phyloP scores from a whole-genome alignment of 306 rosid species.

The Canavalia ensiformis region DNA sequence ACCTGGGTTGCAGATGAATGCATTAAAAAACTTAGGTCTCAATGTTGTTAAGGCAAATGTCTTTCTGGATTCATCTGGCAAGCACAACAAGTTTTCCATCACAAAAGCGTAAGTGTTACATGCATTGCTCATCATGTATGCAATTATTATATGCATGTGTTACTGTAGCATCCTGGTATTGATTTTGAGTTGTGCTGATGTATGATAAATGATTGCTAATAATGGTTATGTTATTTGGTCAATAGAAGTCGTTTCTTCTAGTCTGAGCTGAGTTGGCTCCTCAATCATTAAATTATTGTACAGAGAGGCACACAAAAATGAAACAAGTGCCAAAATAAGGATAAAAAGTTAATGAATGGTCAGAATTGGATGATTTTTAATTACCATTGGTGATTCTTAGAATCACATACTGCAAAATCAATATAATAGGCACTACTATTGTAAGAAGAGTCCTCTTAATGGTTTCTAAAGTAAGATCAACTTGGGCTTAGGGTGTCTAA shows the following conservation, averaged over 20 bases:
- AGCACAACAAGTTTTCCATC: conserved; percentile 92
- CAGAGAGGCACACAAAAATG: conserved; percentile 12
- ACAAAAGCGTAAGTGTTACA: conserved; percentile 79
- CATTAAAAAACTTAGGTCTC: conserved; percentile 89
- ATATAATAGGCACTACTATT: conserved; percentile 3
- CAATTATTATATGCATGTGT: not conserved
- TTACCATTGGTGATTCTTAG: not conserved
- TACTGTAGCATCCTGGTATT: not conserved
- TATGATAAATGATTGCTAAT: not conserved
- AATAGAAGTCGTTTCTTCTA: conserved; percentile 1
- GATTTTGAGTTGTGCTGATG: too few relatives aligned
- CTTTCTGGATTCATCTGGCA: conserved; percentile 92
- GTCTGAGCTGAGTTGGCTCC: not conserved
- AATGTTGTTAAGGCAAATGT: conserved; percentile 98
- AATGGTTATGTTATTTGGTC: conserved; percentile 1
- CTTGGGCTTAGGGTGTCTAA: not conserved
- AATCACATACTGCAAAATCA: conserved; percentile 11
- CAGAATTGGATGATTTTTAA: not conserved
- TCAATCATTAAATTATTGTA: conserved; percentile 17
- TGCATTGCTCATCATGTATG: not conserved
- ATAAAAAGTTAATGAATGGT: not conserved
- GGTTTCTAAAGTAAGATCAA: not conserved
- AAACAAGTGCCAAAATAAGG: conserved; percentile 15
- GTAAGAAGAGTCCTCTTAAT: not conserved
- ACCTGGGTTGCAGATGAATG: conserved; percentile 81